A percentile compares a stretch with the other conserved stretches of the same genome.
Conservation (phyloP, 23 red algal species). For the Gracilariopsis chorda region DNA sequence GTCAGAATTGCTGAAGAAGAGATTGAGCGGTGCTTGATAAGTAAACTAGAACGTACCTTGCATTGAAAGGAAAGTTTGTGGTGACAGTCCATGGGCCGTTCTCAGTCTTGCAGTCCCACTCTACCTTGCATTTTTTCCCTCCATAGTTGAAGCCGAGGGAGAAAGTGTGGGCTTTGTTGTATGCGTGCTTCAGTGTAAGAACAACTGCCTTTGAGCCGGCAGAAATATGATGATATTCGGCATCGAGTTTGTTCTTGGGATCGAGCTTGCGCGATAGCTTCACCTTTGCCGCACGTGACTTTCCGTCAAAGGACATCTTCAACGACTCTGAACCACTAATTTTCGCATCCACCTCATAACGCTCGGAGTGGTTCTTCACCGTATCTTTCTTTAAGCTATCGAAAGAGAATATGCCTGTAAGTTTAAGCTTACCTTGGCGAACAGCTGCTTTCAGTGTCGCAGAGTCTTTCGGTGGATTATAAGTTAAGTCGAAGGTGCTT, state of each 20-base stretch:
- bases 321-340: conserved; percentile 40
- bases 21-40: too few species aligned
- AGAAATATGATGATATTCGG: conserved; percentile 54
- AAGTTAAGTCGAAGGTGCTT: conserved; percentile 47
- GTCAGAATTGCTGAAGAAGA: too few species aligned
- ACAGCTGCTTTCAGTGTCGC: conserved; percentile 53
- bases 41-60: conserved; percentile 50
- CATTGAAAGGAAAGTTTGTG: conserved; percentile 51
- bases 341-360: conserved; percentile 65
- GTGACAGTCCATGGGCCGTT: conserved; percentile 79
- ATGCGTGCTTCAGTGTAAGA: conserved; percentile 53
- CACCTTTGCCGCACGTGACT: conserved; percentile 53
- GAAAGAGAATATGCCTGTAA: conserved; percentile 42
- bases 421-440: conserved; percentile 50
- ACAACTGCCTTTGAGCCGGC: conserved; percentile 4
- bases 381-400: conserved; percentile 16
- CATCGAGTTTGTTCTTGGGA: conserved; percentile 59
- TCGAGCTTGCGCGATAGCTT: conserved; percentile 66
- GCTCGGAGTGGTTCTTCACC: conserved; percentile 11
- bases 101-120: conserved; percentile 78
- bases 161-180: conserved; percentile 56
- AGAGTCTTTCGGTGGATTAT: conserved; percentile 43
- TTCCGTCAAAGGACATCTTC: conserved; percentile 62
- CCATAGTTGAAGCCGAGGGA: conserved; percentile 54
- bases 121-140: conserved; percentile 47